Evolutionary conservation across 352 stramenopile genomes (phyloP).

Genomic region (Globisporangium recalcitrans): DNA sequence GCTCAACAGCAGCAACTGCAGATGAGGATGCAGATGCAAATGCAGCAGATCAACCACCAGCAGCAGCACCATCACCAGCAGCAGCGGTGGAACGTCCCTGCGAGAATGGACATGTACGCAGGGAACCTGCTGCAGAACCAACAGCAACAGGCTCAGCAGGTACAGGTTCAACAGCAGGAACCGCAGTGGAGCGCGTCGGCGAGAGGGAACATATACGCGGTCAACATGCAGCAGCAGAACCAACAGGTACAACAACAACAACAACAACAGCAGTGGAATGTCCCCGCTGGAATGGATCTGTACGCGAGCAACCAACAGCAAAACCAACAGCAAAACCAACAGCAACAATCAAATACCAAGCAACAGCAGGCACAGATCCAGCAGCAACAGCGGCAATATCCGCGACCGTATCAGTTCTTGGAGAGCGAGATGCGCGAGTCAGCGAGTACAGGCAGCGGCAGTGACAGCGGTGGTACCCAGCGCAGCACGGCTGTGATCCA

Average conservation of each 20-base stretch:
- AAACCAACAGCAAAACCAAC: neutral
- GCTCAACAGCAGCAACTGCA: conserved; percentile 22
- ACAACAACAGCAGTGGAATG: neutral
- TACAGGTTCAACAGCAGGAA: too few relatives aligned
- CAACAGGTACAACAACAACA: neutral
- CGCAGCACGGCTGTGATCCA: conserved; percentile 18
- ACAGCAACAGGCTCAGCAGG: too few relatives aligned
- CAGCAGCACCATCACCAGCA: neutral
- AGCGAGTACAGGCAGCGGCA: conserved; percentile 1
- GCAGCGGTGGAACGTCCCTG: neutral
- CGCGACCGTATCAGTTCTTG: conserved; percentile 3
- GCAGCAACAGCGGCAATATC: conserved; percentile 5
- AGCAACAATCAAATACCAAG: neutral
- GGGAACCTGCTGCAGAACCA: too few relatives aligned
- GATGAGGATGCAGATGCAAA: conserved; percentile 12
- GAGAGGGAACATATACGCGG: too few relatives aligned
- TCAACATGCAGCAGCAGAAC: too few relatives aligned
- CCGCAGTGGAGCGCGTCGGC: neutral
- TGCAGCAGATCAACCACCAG: conserved; percentile 15
- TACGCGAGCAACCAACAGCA: neutral
- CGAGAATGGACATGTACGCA: neutral
- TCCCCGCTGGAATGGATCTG: neutral
- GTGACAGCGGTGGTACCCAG: neutral
- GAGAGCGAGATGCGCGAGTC: conserved; percentile 4
- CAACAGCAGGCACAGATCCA: neutral